Percentiles rank a stretch among this genome's conserved stretches.
Evolutionary conservation across 345 rosid species (phyloP).

Genomic region (Euphorbia peplus): DNA sequence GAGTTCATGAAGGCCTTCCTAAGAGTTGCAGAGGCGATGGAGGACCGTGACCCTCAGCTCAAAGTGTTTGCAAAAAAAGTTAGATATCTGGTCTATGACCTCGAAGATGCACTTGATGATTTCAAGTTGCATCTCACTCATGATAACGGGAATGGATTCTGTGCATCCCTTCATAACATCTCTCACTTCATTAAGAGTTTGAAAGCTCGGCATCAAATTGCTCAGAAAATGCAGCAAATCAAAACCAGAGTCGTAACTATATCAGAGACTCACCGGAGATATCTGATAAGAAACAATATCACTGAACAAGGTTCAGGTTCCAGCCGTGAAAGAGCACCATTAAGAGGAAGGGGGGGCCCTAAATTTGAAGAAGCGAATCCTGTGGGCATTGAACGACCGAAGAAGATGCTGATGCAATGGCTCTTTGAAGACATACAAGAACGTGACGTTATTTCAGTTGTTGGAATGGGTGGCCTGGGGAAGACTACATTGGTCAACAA

Average conservation of each 20-base stretch:
- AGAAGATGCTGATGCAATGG: constrained; percentile 16
- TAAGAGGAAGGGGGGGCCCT: neutral
- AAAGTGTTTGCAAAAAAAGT: neutral
- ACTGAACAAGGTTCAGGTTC: constrained; percentile 13
- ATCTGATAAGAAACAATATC: constrained; percentile 14
- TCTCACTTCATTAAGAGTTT: constrained; percentile 13
- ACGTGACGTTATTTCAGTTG: constrained; percentile 13
- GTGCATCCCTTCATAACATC: constrained; percentile 1
- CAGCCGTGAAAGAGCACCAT: neutral
- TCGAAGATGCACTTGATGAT: constrained; percentile 20
- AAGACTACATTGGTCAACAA: constrained; percentile 24
- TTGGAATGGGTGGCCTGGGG: constrained; percentile 31
- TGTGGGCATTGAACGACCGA: constrained; percentile 38
- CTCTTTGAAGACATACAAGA: constrained; percentile 8
- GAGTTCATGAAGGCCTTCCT: constrained; percentile 33
- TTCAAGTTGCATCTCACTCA: constrained; percentile 10
- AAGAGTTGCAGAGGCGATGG: constrained; percentile 22
- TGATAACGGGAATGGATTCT: neutral
- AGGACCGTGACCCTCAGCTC: constrained; percentile 10
- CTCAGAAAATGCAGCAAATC: constrained; percentile 20
- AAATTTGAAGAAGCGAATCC: constrained; percentile 11
- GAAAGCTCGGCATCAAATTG: constrained; percentile 22
- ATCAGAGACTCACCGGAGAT: constrained; percentile 12
- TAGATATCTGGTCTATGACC: constrained; percentile 8
- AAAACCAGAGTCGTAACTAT: constrained; percentile 12